A percentile compares a stretch with the other conserved stretches of the same genome.
Evolutionary conservation across 352 stramenopile genomes (phyloP).

Genomic region (Globisporangium carolinianum): DNA sequence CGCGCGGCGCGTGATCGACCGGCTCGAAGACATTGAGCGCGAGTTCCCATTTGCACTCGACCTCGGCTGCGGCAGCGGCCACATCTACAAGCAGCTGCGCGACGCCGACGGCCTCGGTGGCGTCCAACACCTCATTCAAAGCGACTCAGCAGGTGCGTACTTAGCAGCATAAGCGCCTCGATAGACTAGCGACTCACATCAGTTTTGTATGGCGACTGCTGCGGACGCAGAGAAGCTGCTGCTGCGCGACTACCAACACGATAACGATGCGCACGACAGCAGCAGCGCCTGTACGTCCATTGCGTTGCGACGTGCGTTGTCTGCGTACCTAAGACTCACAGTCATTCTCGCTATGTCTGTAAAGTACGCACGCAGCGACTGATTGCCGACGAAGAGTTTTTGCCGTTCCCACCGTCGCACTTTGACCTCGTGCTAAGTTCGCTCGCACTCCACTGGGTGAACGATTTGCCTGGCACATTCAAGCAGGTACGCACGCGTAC

Average conservation of each 20-base stretch:
- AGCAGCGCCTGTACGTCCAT: constrained; percentile 2
- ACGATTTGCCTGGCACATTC: constrained; percentile 91
- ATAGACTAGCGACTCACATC: background rate
- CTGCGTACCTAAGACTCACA: background rate
- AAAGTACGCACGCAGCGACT: constrained; percentile 70
- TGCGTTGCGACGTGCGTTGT: background rate
- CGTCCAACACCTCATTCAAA: constrained; percentile 74
- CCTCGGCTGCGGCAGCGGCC: constrained; percentile 68
- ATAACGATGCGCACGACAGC: background rate
- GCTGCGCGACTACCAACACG: constrained; percentile 36
- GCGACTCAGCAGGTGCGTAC: constrained; percentile 49
- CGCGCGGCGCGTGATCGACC: constrained; percentile 72
- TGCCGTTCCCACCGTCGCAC: constrained; percentile 92
- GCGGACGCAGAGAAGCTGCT: constrained; percentile 46
- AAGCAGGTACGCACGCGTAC: constrained; percentile 28
- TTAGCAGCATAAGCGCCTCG: background rate
- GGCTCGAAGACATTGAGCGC: constrained; percentile 79
- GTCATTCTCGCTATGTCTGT: background rate
- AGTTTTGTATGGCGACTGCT: background rate
- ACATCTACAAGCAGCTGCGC: constrained; percentile 80
- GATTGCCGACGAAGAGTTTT: constrained; percentile 88
- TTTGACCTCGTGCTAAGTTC: constrained; percentile 97
- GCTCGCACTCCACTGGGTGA: constrained; percentile 95
- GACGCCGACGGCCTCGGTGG: constrained; percentile 62
- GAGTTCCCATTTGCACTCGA: constrained; percentile 77